Base-by-base conservation (phyloP, 768 basidiomycete genomes). In the Pulveroboletus sp. region DNA sequence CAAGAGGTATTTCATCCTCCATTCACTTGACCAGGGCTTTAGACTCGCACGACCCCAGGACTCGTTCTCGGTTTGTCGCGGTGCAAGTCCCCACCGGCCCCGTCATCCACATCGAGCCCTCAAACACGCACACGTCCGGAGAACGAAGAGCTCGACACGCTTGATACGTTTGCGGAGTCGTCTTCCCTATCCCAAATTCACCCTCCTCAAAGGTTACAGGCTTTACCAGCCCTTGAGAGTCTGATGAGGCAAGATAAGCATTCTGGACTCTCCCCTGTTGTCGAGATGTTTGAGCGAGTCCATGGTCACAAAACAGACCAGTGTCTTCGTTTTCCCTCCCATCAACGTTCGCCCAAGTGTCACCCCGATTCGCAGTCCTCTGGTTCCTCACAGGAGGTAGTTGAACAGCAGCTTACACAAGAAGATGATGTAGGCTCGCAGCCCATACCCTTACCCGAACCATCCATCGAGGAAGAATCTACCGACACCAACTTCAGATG, bases 391-490 rank as follows among this genome's bases (percentile, higher is more conserved):
- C 71, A 72, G 48, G 67, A 66, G 32, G 72, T 64, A 10, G 77
- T 81, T 18, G 76, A 77, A 54, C 66, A 67, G 28, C 75, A 79
- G n/a, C 67, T 81, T 30, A 78, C 78, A 0, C 77, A 77, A 58
- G 68, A 63, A 31, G 63, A 57, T 11, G 56, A 52, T 3, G 48
- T 64, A 38, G 60, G 15, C 14, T 37, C 49, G 26, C 59, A 39
- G 33, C 31, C 31, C 15, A 50, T 24, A 8, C 42, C 43, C 14
- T 31, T 41, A 30, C 26, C 51, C 1, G 49, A 47, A 17, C 43
- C 21, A 28, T 50, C 46, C 26, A 27, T 24, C 2, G 57, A 56
- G 26, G 33, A 33, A 24, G 54, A 59, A n/a, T n/a, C 37, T 12
- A 17, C 24, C 38, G 57, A 58, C 31, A 17, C 46, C 9, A 55